Conservation (phyloP, 805 yeast species). For the Ogataea chonburiensis region DNA sequence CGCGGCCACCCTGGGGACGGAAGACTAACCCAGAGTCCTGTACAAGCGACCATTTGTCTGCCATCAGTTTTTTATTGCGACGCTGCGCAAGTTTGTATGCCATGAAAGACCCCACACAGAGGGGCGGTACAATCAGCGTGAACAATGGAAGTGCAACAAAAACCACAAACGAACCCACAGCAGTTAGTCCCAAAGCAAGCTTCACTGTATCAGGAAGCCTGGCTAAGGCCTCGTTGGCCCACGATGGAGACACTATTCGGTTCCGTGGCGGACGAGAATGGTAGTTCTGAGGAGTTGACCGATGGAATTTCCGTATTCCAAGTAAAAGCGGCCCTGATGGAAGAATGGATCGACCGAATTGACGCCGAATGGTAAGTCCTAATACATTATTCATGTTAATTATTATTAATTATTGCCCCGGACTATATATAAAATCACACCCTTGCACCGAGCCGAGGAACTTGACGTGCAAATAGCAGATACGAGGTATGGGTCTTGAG, state of each 20-base stretch:
- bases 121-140: conserved; percentile 33
- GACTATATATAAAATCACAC: conserved; percentile 4
- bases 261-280: conserved; percentile 26
- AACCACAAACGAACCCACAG: conserved; percentile 28
- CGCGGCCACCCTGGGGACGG: conserved; percentile 17
- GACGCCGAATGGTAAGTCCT: conserved; percentile 2
- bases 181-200: conserved; percentile 25
- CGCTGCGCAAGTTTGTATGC: conserved; percentile 16
- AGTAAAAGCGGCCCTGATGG: too few species aligned
- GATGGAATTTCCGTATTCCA: too few species aligned
- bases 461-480: conserved; percentile 76
- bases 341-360: too few species aligned
- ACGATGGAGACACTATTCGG: conserved; percentile 17
- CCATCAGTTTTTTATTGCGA: conserved; percentile 17
- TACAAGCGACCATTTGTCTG: conserved; percentile 25
- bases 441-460: conserved; percentile 19
- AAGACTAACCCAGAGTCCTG: conserved; percentile 27
- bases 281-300: too few species aligned
- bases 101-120: conserved; percentile 28
- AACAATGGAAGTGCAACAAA: conserved; percentile 35
- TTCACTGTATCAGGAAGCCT: conserved; percentile 33
- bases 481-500: conserved; percentile 93
- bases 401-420: conserved; percentile 1
- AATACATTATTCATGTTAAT: conserved; percentile 1
- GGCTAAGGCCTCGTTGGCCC: conserved; percentile 20